Evolutionary conservation across 2,329 filamentous ascomycete genomes (phyloP).

Genomic region (Dissoconium aciculare): DNA sequence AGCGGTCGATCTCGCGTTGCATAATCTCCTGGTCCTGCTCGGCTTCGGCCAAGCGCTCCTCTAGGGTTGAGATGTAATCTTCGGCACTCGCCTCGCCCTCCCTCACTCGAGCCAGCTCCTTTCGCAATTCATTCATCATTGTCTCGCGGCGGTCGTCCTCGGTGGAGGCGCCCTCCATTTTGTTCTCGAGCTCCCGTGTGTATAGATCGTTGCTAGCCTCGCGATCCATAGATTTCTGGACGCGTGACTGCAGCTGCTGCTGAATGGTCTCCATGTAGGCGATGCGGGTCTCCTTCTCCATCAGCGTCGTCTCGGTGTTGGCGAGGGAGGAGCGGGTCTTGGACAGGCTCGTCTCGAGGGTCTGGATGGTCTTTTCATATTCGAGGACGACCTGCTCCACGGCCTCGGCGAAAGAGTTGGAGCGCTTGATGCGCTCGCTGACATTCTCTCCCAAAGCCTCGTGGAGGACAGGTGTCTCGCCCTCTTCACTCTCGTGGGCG

Average conservation of each 20-base stretch:
- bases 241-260: constrained; percentile 67
- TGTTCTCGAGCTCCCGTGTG: constrained; percentile 76
- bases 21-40: constrained; percentile 94
- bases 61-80: constrained; percentile 92
- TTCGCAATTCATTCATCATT: constrained; percentile 73
- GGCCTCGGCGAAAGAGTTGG: constrained; percentile 87
- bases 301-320: constrained; percentile 65
- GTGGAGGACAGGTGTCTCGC: constrained; percentile 44
- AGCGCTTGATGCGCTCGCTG: constrained; percentile 78
- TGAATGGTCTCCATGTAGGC: constrained; percentile 89
- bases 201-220: constrained; percentile 87
- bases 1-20: constrained; percentile 86
- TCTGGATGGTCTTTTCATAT: constrained; percentile 97
- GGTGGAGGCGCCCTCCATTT: constrained; percentile 76
- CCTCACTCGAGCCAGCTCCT: constrained; percentile 72
- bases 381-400: constrained; percentile 93
- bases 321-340: constrained; percentile 74
- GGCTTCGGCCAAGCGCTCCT: constrained; percentile 86
- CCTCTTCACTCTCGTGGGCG: constrained; percentile 50
- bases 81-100: constrained; percentile 85
- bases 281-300: constrained; percentile 88
- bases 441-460: constrained; percentile 60
- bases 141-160: constrained; percentile 86
- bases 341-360: constrained; percentile 77
- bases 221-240: constrained; percentile 87